These are phyloP conservation scores for Penicillium sp. DNA, from an alignment of 2,329 filamentous ascomycete genomes.

Conservation along the genomic window DNA sequence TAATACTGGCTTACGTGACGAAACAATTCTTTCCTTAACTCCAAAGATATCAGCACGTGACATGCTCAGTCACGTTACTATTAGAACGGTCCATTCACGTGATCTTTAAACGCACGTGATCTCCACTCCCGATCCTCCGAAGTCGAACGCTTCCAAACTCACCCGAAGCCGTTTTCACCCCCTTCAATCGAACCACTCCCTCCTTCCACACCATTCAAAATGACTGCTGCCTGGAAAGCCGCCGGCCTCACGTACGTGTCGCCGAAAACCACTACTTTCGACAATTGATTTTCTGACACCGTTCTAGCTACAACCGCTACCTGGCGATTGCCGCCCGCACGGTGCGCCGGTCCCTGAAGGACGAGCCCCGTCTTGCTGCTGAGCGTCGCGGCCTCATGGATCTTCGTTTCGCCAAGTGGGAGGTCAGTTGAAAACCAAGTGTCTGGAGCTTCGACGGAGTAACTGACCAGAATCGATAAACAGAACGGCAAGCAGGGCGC, in stretches of 20 bases:
- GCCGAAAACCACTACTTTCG: not conserved
- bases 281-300: slow-evolving; percentile 26
- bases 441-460: not conserved
- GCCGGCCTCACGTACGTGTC: slow-evolving; percentile 84
- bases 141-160: slow-evolving; percentile 34
- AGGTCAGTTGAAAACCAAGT: slow-evolving; percentile 57
- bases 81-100: not conserved
- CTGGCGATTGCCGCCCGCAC: slow-evolving; percentile 90
- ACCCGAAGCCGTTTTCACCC: slow-evolving; percentile 30
- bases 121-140: slow-evolving; percentile 34
- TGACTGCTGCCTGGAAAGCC: slow-evolving; percentile 98
- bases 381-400: slow-evolving; percentile 91
- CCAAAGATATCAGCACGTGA: too few relatives aligned
- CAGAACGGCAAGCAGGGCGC: slow-evolving; percentile 98
- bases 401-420: slow-evolving; percentile 89
- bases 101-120: slow-evolving; percentile 23
- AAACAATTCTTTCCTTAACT: too few relatives aligned
- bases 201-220: slow-evolving; percentile 56
- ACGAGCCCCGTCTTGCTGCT: slow-evolving; percentile 81
- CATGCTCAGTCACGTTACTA: too few relatives aligned
- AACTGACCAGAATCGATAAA: slow-evolving; percentile 32
- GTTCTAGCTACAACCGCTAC: slow-evolving; percentile 96
- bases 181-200: slow-evolving; percentile 28
- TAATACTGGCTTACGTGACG: too few relatives aligned
- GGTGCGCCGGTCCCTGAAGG: slow-evolving; percentile 95